phyloP scores from a whole-genome alignment of 2,329 filamentous ascomycete genomes.

The Colletotrichum musae region DNA sequence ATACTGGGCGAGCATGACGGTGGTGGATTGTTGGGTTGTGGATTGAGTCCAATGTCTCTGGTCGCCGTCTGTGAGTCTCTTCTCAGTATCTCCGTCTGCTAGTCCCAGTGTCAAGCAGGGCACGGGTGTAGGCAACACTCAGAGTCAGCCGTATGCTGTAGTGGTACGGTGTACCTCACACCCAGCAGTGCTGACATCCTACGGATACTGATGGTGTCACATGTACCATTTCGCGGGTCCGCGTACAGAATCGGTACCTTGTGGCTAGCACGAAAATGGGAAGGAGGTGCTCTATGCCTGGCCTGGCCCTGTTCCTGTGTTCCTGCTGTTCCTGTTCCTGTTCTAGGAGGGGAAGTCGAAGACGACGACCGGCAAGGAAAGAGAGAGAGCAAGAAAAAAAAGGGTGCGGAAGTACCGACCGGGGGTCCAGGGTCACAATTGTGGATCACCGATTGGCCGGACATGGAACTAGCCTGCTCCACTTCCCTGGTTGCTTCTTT shows the following conservation, averaged over 20 bases:
- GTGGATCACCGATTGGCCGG: constrained; percentile 37
- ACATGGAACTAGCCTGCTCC: constrained; percentile 18
- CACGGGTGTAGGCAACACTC: too few species aligned
- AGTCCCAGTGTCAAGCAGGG: too few species aligned
- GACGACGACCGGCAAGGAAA: not conserved
- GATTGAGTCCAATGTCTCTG: too few species aligned
- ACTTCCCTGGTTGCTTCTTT: not conserved
- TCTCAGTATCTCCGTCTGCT: too few species aligned
- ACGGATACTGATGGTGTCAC: too few species aligned
- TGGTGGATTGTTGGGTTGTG: too few species aligned
- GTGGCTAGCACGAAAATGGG: constrained; percentile 5
- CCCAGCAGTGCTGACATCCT: too few species aligned
- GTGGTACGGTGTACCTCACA: too few species aligned
- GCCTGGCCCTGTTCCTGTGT: constrained; percentile 1
- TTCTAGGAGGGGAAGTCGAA: constrained; percentile 8
- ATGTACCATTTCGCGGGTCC: too few species aligned
- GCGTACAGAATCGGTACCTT: not conserved
- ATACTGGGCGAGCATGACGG: not conserved
- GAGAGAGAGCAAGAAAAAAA: not conserved
- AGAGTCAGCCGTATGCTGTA: too few species aligned
- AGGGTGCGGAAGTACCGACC: constrained; percentile 28
- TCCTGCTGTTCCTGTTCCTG: constrained; percentile 22
- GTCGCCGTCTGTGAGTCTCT: too few species aligned
- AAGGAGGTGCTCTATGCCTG: constrained; percentile 21
- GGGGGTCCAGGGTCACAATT: constrained; percentile 18